phyloP scores from a whole-genome alignment of 208 protist species.

The Acanthamoeba castellanii region DNA sequence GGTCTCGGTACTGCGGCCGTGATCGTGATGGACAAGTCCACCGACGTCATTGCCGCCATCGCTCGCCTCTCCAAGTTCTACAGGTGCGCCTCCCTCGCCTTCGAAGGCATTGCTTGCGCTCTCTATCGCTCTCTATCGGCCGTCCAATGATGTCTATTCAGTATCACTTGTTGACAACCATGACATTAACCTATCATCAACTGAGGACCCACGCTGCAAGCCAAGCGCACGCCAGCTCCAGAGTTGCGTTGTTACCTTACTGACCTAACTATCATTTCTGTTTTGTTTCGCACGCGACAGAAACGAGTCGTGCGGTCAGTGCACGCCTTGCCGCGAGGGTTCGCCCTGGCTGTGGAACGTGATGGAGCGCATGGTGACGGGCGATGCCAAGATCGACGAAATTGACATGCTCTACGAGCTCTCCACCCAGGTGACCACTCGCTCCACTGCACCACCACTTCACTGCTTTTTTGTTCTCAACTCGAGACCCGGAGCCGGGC shows the following conservation, averaged over 20 bases:
- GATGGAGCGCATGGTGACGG: constrained; percentile 97
- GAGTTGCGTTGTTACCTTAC: no score
- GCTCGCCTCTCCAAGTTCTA: constrained; percentile 98
- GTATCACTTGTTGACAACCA: no score
- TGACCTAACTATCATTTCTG: no score
- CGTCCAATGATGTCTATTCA: no score
- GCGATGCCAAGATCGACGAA: constrained; percentile 97
- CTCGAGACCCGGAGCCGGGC: no score
- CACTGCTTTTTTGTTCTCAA: background rate
- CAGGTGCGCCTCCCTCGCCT: background rate
- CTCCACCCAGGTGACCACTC: constrained; percentile 86
- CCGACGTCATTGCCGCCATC: constrained; percentile 96
- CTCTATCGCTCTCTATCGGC: no score
- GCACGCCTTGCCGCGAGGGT: constrained; percentile 98
- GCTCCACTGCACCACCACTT: background rate
- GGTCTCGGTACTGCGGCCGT: constrained; percentile 99
- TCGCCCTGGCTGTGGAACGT: constrained; percentile 97
- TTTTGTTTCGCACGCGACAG: no score
- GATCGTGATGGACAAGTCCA: constrained; percentile 99
- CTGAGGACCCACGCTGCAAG: no score
- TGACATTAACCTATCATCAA: no score
- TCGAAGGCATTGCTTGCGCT: no score
- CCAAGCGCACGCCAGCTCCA: no score
- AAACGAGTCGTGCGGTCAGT: constrained; percentile 94
- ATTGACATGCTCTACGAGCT: constrained; percentile 98